Evolutionary conservation across 352 stramenopile species (phyloP).

Genomic region (Pythium coloratum): DNA sequence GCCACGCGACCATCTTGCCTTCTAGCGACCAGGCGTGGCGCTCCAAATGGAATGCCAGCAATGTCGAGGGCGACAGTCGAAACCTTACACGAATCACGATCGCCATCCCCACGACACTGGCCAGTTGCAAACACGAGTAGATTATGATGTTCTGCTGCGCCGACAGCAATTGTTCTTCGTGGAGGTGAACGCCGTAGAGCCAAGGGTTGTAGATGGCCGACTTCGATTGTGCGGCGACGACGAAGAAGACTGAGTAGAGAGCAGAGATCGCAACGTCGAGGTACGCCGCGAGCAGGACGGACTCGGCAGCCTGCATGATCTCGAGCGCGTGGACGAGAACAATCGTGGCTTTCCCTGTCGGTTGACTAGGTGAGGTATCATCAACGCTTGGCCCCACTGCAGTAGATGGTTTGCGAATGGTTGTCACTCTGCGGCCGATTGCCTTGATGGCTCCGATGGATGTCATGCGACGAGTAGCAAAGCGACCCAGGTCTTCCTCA

Average conservation of each 20-base stretch:
- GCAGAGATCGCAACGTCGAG: slow-evolving; percentile 13
- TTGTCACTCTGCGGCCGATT: too few relatives aligned
- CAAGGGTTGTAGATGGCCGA: slow-evolving; percentile 16
- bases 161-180: background rate
- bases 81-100: slow-evolving; percentile 14
- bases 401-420: too few relatives aligned
- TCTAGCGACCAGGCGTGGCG: slow-evolving; percentile 12
- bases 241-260: slow-evolving; percentile 5
- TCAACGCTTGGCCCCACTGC: too few relatives aligned
- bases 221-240: slow-evolving; percentile 1
- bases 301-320: slow-evolving; percentile 12
- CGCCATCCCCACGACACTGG: slow-evolving; percentile 13
- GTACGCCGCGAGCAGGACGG: slow-evolving; percentile 19
- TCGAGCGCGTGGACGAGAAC: slow-evolving; percentile 3
- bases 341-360: too few relatives aligned
- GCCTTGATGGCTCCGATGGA: background rate
- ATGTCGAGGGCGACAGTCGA: background rate
- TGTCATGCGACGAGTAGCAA: background rate
- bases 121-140: slow-evolving; percentile 4
- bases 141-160: background rate
- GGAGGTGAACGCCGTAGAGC: slow-evolving; percentile 4
- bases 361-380: too few relatives aligned
- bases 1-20: slow-evolving; percentile 16
- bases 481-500: background rate
- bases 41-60: slow-evolving; percentile 18